Conservation (phyloP, 169 alveolate species). For the Plasmodium falciparum region DNA sequence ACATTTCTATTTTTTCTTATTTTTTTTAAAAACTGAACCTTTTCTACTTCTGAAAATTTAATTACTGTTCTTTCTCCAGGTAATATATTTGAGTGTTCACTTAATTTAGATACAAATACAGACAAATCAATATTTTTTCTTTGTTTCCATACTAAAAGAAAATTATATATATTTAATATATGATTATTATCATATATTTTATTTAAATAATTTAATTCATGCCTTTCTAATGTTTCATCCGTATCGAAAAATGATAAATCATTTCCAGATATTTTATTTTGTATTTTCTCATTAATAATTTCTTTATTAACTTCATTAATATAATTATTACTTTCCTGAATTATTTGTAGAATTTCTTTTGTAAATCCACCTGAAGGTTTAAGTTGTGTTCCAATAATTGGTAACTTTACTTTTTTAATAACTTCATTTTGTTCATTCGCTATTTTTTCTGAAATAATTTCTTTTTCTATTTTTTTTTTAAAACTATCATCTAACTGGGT, state of each 20-base stretch:
- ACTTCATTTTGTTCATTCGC: slow-evolving; percentile 47
- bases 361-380: slow-evolving; percentile 76
- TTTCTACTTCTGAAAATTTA: slow-evolving; percentile 65
- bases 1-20: slow-evolving; percentile 63
- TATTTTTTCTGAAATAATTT: slow-evolving; percentile 30
- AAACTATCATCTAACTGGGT: slow-evolving; percentile 15
- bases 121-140: slow-evolving; percentile 58
- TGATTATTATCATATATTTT: slow-evolving; percentile 65
- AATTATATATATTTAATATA: slow-evolving; percentile 51
- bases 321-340: slow-evolving; percentile 51
- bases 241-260: slow-evolving; percentile 68
- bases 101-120: slow-evolving; percentile 64
- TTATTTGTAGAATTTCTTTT: slow-evolving; percentile 43
- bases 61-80: slow-evolving; percentile 74
- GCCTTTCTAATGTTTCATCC: slow-evolving; percentile 51
- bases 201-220: slow-evolving; percentile 53
- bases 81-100: slow-evolving; percentile 44
- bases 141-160: slow-evolving; percentile 66
- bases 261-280: slow-evolving; percentile 35
- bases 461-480: slow-evolving; percentile 36
- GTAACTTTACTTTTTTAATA: slow-evolving; percentile 53
- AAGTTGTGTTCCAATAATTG: slow-evolving; percentile 69
- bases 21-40: slow-evolving; percentile 63
- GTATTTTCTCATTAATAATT: slow-evolving; percentile 57
- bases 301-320: slow-evolving; percentile 55